Evolutionary conservation across 2,329 filamentous ascomycete species (phyloP).

Genomic region (Claviceps purpurea): DNA sequence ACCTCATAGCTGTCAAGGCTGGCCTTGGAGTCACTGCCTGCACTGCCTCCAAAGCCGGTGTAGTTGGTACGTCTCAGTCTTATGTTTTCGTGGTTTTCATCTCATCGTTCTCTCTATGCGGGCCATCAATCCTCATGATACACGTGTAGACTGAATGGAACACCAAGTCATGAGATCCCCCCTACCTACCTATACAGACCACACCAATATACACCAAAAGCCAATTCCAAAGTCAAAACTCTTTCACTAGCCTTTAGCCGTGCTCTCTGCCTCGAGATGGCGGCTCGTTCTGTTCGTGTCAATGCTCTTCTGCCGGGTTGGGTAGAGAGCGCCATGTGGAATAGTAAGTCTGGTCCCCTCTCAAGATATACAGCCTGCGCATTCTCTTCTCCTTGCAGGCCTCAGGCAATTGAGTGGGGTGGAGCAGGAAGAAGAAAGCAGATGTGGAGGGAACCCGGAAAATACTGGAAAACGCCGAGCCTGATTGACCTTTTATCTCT

Average conservation of each 20-base stretch:
- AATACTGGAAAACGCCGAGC: neutral
- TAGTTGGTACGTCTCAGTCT: constrained; percentile 42
- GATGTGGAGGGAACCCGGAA: neutral
- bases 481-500: constrained; percentile 25
- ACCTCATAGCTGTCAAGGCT: constrained; percentile 56
- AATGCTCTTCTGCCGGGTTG: constrained; percentile 78
- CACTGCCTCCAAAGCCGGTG: constrained; percentile 66
- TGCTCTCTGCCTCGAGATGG: constrained; percentile 50
- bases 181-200: constrained; percentile 7
- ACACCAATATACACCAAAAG: neutral
- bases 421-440: neutral
- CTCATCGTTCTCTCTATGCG: constrained; percentile 4
- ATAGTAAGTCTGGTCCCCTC: constrained; percentile 34
- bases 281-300: constrained; percentile 50
- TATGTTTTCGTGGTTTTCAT: constrained; percentile 2
- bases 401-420: neutral
- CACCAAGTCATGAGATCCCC: neutral
- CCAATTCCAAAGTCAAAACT: constrained; percentile 1
- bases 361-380: neutral
- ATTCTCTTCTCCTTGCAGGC: neutral
- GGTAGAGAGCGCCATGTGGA: constrained; percentile 68
- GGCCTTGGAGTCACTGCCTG: constrained; percentile 61
- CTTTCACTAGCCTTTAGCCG: constrained; percentile 47
- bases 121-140: neutral
- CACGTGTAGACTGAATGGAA: too few species aligned